Evolutionary conservation across 192 early-diverging fungal species (phyloP).

Genomic region (Mortierella alpina): DNA sequence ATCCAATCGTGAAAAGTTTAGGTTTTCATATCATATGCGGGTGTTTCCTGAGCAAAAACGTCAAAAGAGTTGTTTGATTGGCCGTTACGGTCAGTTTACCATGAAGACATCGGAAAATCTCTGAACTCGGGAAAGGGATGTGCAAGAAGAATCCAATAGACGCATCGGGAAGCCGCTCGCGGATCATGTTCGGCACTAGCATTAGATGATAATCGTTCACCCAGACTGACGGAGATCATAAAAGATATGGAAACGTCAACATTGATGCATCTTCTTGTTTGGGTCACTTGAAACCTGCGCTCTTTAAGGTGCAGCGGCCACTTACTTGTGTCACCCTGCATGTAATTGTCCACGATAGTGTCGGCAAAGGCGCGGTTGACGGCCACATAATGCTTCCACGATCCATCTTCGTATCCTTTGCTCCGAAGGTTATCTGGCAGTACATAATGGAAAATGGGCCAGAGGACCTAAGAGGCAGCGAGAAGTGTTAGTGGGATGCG

Average conservation of each 20-base stretch:
- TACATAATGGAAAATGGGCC: slow-evolving; percentile 98
- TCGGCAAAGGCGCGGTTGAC: slow-evolving; percentile 91
- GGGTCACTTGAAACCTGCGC: not conserved
- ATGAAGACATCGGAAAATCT: slow-evolving; percentile 93
- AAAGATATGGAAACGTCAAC: not conserved
- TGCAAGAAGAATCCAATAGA: slow-evolving; percentile 97
- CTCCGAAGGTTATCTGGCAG: slow-evolving; percentile 88
- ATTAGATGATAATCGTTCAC: slow-evolving; percentile 98
- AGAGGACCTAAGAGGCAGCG: slow-evolving; percentile 75
- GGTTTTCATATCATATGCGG: too few relatives aligned
- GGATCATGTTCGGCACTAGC: slow-evolving; percentile 89
- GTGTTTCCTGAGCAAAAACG: too few relatives aligned
- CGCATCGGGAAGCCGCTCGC: slow-evolving; percentile 84
- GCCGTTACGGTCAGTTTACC: slow-evolving; percentile 53
- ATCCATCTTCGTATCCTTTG: slow-evolving; percentile 77
- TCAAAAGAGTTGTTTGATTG: too few relatives aligned
- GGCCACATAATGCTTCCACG: slow-evolving; percentile 86
- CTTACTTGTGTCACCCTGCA: slow-evolving; percentile 86
- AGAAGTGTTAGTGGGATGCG: too few relatives aligned
- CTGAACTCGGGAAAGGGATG: slow-evolving; percentile 96
- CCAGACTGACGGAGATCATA: slow-evolving; percentile 72
- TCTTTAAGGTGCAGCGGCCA: not conserved
- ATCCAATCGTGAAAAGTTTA: too few relatives aligned
- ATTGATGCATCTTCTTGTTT: not conserved
- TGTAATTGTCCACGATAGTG: slow-evolving; percentile 79